Evolutionary conservation across 2,329 filamentous ascomycete genomes (phyloP).

Genomic region (Canariomyces notabilis): DNA sequence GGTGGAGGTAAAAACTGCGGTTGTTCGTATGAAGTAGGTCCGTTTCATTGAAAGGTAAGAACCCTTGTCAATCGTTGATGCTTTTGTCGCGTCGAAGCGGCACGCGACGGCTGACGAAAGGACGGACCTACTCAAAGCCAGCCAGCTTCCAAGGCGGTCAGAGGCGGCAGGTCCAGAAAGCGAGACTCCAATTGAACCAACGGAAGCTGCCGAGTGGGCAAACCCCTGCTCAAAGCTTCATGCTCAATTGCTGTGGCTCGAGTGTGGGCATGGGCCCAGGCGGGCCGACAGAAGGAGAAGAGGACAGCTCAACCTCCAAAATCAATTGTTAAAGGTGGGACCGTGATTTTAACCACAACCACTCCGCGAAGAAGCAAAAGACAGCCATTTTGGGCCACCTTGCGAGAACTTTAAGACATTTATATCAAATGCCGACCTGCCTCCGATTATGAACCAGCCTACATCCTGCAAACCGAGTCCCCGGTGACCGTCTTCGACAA

Average conservation of each 20-base stretch:
- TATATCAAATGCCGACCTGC: background rate
- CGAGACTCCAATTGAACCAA: background rate
- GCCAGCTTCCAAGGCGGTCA: slow-evolving; percentile 16
- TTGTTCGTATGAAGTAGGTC: too few species aligned
- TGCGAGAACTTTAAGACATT: slow-evolving; percentile 1
- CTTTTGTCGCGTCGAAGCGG: slow-evolving; percentile 5
- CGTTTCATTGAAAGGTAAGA: too few species aligned
- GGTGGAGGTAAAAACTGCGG: too few species aligned
- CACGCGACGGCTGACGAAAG: slow-evolving; percentile 11
- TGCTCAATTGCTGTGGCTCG: background rate
- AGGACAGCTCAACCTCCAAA: slow-evolving; percentile 23
- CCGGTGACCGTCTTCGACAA: slow-evolving; percentile 18
- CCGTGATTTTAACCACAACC: background rate
- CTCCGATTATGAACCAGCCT: slow-evolving; percentile 18
- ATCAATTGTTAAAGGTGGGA: slow-evolving; percentile 10
- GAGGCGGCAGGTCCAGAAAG: slow-evolving; percentile 20
- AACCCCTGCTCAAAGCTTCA: slow-evolving; percentile 12
- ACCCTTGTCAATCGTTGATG: slow-evolving; percentile 2
- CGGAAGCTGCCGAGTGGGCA: slow-evolving; percentile 10
- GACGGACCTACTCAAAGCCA: background rate
- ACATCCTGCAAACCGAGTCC: slow-evolving; percentile 13
- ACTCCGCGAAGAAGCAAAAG: background rate
- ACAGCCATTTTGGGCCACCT: slow-evolving; percentile 4
- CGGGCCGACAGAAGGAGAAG: slow-evolving; percentile 23
- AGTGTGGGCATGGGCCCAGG: too few species aligned